Base-by-base conservation (phyloP, 2,329 filamentous ascomycete genomes). In the Stachybotrys elegans region DNA sequence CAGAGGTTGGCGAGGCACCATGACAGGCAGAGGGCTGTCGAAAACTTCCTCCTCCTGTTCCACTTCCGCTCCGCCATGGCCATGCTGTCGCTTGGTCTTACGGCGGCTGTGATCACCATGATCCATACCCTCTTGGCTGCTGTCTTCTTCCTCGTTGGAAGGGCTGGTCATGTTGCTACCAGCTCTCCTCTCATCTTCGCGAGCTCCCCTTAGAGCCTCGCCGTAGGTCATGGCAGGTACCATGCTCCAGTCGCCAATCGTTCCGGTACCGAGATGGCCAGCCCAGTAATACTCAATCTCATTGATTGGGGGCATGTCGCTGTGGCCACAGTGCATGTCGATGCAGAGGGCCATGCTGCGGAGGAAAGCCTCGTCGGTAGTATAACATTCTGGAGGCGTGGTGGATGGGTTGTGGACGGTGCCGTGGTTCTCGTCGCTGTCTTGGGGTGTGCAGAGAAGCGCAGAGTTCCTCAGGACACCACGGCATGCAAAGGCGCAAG, bases 401-500 rank as follows among this genome's bases (percentile, higher is more conserved):
- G 42, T 44, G 9, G 43, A 43, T 8, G 51, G 47, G 16, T 32
- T 48, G 38, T 60, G 58, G 3, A 43, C 54, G 12, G 51, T 57
- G 23, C 56, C 58, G 25, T 59, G 56, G 45, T 52, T 53, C 16
- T 32, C 49, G 27, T 4, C 38, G 5, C 41, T 43, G 8, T 48
- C 46, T 9, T 14, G 39, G 1, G 61, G 60, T n/a, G 59, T 63
- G 51, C 62, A 66, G 1, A 47, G 44, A 3, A 67, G 50, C n/a
- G 46, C 42, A 22, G 55, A 55, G 12, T 45, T 48, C 36, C 47
- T 44, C 38, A 66, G 43, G 27, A 62, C 53, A 16, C 46, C 48
- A 9, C 63, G 62, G 23, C 64, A 67, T 5, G 62, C 61, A 29
- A 62, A 66, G 1, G 61, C 57, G 46, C 65, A 68, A 1, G 58